Percentiles rank a stretch among this genome's conserved stretches.
Evolutionary conservation across 2,329 filamentous ascomycete species (phyloP).

Genomic region (Pseudogymnoascus sp.): DNA sequence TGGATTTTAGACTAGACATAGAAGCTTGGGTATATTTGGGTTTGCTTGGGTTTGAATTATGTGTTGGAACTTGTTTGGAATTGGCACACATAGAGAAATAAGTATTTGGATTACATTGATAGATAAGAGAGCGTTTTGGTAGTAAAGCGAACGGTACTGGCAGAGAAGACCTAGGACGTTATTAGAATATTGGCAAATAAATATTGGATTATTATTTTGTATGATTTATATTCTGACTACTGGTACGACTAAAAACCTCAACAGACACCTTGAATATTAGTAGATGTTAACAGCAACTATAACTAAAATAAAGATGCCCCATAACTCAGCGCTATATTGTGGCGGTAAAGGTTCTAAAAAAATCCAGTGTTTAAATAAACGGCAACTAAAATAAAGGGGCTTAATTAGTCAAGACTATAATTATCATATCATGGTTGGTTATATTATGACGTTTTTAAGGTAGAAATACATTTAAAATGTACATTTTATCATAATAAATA

Average conservation of each 20-base stretch:
- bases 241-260: not conserved
- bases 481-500: not conserved
- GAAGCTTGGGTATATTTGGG: not conserved
- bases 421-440: not conserved
- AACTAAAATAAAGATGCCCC: not conserved
- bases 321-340: not conserved
- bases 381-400: not conserved
- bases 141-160: not conserved
- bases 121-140: not conserved
- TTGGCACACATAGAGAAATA: not conserved
- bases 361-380: not conserved
- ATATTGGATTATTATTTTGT: not conserved
- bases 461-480: not conserved
- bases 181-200: too few species aligned
- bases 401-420: not conserved
- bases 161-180: not conserved
- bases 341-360: not conserved
- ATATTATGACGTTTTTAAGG: not conserved
- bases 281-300: not conserved
- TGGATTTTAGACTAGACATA: constrained; percentile 6
- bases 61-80: not conserved
- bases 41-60: not conserved
- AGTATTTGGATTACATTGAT: not conserved
- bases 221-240: not conserved
- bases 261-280: not conserved